Evolutionary conservation across 768 basidiomycete species (phyloP), one percentile per base, ranked within the genome.

Genomic region (Trametes cinnabarina): DNA sequence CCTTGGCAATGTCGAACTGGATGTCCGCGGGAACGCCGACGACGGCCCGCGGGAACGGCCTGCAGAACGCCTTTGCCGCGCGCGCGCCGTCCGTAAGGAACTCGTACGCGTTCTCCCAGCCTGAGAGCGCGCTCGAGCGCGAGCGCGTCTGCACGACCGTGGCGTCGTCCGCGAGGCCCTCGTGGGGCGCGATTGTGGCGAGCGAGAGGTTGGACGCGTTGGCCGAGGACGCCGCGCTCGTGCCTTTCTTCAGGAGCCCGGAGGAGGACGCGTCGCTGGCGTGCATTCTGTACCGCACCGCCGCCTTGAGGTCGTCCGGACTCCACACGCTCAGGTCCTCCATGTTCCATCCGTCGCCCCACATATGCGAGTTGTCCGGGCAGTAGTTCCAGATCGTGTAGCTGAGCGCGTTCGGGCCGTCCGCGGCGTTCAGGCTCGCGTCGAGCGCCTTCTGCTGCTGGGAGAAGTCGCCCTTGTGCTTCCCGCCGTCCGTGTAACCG

Each of bases 271-370:
- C 69, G 56, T 73, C 70, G 47, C 47, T 65, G 32, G 49, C 47
- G 40, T 63, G 64, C 63, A 64, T 69, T 55, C 62, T 50, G 54
- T 71, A 70, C 49, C 65, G 63, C 63, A 66, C 64, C 22, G 65
- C 63, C 51, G 51, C 63, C 58, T 68, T 69, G 59, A 85, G 60
- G 69, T 98, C 94, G 63, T 94, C 91, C 3, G 71, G 63, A 64
- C 87, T 88, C 91, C 91, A 98, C 14, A 98, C 61, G 62, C 90
- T 93, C 57, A 98, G 71, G 74, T 98, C 96, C 74, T 99, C 96
- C 73, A 91, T 83, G 70, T 98, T 95, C 96, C 95, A 99, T 1
- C 87, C 87, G 72, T 99, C 96, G 14, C 96, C 94, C 92, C 91
- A 97, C 67, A 82, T 76, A 68, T 98, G 92, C 23, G 77, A 79